Evolutionary conservation across 768 basidiomycete genomes (phyloP).

Genomic region (Fibroporia radiculosa): DNA sequence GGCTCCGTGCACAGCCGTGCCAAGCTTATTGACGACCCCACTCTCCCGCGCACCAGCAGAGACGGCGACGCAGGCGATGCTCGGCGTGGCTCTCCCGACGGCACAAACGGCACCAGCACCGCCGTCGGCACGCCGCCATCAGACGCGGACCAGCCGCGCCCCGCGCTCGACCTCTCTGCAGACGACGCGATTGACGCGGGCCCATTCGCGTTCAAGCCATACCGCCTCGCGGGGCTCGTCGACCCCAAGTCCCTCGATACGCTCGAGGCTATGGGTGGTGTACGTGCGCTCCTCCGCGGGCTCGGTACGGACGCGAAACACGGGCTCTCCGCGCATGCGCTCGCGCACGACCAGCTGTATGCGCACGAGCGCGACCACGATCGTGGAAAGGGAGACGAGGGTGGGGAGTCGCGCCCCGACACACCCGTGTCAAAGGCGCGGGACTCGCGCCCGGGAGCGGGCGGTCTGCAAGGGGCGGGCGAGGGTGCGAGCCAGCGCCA

Average conservation of each 20-base stretch:
- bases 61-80: conserved; percentile 5
- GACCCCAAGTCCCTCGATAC: conserved; percentile 78
- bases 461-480: conserved; percentile 19
- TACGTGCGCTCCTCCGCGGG: conserved; percentile 53
- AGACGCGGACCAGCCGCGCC: conserved; percentile 17
- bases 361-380: no score
- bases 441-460: conserved; percentile 13
- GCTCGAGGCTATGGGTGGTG: conserved; percentile 67
- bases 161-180: conserved; percentile 25
- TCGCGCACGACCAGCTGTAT: no score
- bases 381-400: no score
- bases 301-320: conserved; percentile 58
- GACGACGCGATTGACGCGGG: conserved; percentile 49
- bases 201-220: conserved; percentile 71
- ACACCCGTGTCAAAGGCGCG: neutral
- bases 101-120: conserved; percentile 12
- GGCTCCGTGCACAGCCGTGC: conserved; percentile 9
- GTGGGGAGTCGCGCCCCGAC: neutral
- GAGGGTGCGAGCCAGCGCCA: conserved; percentile 26
- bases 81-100: neutral
- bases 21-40: conserved; percentile 8
- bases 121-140: conserved; percentile 1
- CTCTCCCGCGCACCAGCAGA: no score
- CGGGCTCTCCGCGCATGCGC: conserved; percentile 29
- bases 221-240: conserved; percentile 72